Evolutionary conservation across 2,329 filamentous ascomycete genomes (phyloP).

Genomic region (Xylariaceae sp.): DNA sequence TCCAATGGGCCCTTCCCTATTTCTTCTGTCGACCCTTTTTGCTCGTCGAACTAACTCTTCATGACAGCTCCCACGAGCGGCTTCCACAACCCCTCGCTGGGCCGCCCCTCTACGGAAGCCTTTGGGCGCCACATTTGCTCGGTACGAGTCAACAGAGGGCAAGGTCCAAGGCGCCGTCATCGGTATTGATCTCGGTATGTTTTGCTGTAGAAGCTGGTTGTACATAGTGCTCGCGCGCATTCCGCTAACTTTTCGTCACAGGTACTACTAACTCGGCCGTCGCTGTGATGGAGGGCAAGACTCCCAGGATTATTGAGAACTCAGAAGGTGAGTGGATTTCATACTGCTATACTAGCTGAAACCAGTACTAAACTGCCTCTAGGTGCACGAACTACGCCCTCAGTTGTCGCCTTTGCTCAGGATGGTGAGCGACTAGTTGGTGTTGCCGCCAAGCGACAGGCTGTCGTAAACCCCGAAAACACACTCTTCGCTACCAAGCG

Average conservation of each 20-base stretch:
- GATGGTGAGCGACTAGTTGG: conserved; percentile 94
- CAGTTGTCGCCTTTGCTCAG: conserved; percentile 90
- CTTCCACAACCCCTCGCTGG: conserved; percentile 61
- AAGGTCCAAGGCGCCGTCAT: conserved; percentile 96
- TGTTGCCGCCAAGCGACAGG: conserved; percentile 96
- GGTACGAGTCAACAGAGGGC: conserved; percentile 71
- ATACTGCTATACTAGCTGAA: background rate
- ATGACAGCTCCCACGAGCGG: conserved; percentile 69
- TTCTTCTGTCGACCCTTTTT: background rate
- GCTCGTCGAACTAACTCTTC: background rate
- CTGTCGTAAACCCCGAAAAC: conserved; percentile 97
- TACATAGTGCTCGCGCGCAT: background rate
- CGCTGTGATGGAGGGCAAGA: conserved; percentile 95
- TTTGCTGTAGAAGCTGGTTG: background rate
- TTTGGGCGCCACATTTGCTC: conserved; percentile 65
- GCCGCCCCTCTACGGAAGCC: conserved; percentile 63
- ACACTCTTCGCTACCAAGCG: conserved; percentile 98
- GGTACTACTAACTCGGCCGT: conserved; percentile 96
- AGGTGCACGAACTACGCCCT: conserved; percentile 88
- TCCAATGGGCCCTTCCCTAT: conserved; percentile 1
- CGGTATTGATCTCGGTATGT: conserved; percentile 90
- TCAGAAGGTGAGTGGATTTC: conserved; percentile 62
- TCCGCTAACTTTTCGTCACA: conserved; percentile 28
- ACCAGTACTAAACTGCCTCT: conserved; percentile 14
- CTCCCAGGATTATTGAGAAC: conserved; percentile 95